Evolutionary conservation across 352 stramenopile genomes (phyloP), one percentile per base, ranked within the genome.

Genomic region (Peronospora destructor): DNA sequence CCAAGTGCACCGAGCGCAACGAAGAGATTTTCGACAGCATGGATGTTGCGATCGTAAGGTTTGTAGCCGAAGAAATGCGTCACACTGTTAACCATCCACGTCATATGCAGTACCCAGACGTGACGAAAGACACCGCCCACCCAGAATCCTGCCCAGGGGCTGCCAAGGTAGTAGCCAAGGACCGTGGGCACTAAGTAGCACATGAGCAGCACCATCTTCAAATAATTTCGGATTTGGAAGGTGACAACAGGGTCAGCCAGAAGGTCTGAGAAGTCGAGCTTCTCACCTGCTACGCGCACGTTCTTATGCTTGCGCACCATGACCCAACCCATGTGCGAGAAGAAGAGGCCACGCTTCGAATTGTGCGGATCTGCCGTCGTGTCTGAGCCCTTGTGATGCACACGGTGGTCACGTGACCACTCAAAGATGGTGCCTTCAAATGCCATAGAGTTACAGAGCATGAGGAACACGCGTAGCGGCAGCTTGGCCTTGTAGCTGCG

Each of bases 321-420:
- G 33, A 99, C 76, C 96, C 96, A 99, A 53, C 96, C 96, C 81
- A 98, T 98, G 78, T 99, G 96, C 10, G 96, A 91, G 65, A 98
- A 99, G 77, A 99, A 99, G 71, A 99, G 98, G 26, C 96, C 96
- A 17, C 95, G 81, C 25, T 72, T 87, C 44, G 96, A 96, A 74
- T 98, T 97, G 84, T 99, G 96, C 46, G 90, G 90, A 59, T 96
- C 88, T 2, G 71, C 71, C 11, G 91, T 92, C 42, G 94, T 97
- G 74, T 99, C 94, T 23, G 91, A 98, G 62, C 95, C 92, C 73
- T 98, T 99, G 87, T 99, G 96, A 72, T 99, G 96, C 35, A 98
- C 94, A 41, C 96, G 91, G 77, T 99, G 96, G 72, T 99, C 96
- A 38, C 96, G 93, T n/a, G 94, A 87, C 96, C 96, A 99, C 69